Conservation (phyloP, 140 eudicot genomes). For the Cichorium intybus region DNA sequence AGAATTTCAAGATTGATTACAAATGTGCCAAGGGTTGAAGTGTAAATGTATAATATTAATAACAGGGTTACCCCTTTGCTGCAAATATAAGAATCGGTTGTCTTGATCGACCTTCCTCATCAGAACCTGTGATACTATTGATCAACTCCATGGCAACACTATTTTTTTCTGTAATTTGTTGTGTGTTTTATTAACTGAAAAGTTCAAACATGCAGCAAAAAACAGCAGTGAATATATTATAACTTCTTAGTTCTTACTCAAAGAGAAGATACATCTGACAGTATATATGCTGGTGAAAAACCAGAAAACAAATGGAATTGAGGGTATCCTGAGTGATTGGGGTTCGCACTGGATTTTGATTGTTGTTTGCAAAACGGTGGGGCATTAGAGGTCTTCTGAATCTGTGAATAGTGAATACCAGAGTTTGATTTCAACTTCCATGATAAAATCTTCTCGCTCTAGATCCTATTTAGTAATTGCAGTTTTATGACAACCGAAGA, state of each 20-base stretch:
- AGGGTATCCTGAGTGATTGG: too few relatives aligned
- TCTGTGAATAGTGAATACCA: too few relatives aligned
- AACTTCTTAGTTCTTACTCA: not conserved
- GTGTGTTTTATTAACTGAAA: slow-evolving; percentile 58
- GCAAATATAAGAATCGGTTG: slow-evolving; percentile 90
- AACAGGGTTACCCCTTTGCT: slow-evolving; percentile 63
- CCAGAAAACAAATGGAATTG: too few relatives aligned
- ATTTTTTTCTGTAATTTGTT: slow-evolving; percentile 46
- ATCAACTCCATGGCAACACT: slow-evolving; percentile 94
- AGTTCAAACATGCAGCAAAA: slow-evolving; percentile 27
- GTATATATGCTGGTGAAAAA: too few relatives aligned
- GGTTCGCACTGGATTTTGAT: too few relatives aligned
- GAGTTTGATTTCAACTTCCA: too few relatives aligned
- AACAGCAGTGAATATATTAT: not conserved
- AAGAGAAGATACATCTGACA: not conserved
- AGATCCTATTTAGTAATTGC: not conserved
- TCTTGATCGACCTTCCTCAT: slow-evolving; percentile 91
- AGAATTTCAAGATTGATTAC: not conserved
- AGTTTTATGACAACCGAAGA: not conserved
- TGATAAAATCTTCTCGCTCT: not conserved
- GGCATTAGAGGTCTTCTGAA: too few relatives aligned
- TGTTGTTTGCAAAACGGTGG: not conserved
- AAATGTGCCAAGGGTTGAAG: slow-evolving; percentile 1
- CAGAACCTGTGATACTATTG: slow-evolving; percentile 72
- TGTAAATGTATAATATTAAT: too few relatives aligned